Conservation (phyloP, 345 rosid species). For the Aquilaria sinensis region DNA sequence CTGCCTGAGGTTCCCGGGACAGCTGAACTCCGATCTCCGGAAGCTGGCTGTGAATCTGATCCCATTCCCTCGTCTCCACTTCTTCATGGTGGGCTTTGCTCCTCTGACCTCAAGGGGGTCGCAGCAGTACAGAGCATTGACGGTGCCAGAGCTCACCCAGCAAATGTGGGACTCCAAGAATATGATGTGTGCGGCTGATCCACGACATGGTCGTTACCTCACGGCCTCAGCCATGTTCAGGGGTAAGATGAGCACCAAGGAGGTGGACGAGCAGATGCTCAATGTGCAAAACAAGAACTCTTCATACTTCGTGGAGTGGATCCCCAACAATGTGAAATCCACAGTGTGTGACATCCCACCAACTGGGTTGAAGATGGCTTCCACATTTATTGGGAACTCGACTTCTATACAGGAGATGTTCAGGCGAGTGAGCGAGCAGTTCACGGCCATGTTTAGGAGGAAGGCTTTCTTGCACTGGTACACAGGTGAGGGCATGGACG, state of each 20-base stretch:
- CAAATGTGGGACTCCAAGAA: constrained; percentile 60
- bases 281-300: constrained; percentile 70
- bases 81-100: constrained; percentile 57
- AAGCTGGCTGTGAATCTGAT: constrained; percentile 62
- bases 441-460: constrained; percentile 72
- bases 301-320: constrained; percentile 66
- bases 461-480: constrained; percentile 77
- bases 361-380: constrained; percentile 67
- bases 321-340: constrained; percentile 70
- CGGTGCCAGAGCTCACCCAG: constrained; percentile 46
- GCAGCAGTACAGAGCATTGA: constrained; percentile 38
- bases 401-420: constrained; percentile 81
- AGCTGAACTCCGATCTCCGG: constrained; percentile 63
- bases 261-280: constrained; percentile 59
- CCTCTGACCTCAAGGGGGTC: constrained; percentile 48
- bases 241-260: constrained; percentile 48
- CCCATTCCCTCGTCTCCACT: constrained; percentile 51
- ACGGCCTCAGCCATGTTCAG: constrained; percentile 51
- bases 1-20: constrained; percentile 72
- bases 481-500: constrained; percentile 68
- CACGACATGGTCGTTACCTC: constrained; percentile 36
- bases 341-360: constrained; percentile 79
- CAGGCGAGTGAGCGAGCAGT: constrained; percentile 71
- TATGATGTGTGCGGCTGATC: constrained; percentile 53
- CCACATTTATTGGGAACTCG: constrained; percentile 64